Conservation (phyloP, 2,329 filamentous ascomycete genomes). For the Allantophomopsis cytisporea region DNA sequence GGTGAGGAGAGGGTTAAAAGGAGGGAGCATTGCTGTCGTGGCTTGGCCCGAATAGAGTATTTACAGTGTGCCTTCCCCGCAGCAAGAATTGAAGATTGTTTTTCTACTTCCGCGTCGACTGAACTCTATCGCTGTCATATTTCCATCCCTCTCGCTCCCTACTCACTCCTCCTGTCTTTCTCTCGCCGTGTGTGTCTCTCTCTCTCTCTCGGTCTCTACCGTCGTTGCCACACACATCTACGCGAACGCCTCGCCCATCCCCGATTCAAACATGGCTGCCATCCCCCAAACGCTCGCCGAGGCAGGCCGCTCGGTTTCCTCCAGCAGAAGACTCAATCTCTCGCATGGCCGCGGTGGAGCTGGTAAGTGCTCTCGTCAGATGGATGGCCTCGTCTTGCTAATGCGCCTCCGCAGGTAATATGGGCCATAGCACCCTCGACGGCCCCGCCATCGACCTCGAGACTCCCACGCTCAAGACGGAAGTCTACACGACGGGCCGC, state of each 20-base stretch:
- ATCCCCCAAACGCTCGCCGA: conserved; percentile 7
- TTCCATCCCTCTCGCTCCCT: background rate
- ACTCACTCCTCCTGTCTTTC: background rate
- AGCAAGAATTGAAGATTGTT: too few relatives aligned
- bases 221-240: background rate
- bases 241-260: background rate
- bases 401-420: conserved; percentile 37
- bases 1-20: too few relatives aligned
- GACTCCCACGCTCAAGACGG: conserved; percentile 71
- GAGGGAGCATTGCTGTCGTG: too few relatives aligned
- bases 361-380: conserved; percentile 24
- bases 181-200: background rate
- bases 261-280: conserved; percentile 9
- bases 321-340: conserved; percentile 7
- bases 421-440: conserved; percentile 35
- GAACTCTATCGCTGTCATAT: background rate
- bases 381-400: too few relatives aligned
- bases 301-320: conserved; percentile 7
- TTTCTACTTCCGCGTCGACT: too few relatives aligned
- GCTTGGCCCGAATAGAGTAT: too few relatives aligned
- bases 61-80: too few relatives aligned
- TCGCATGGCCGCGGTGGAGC: conserved; percentile 71
- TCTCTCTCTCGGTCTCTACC: background rate
- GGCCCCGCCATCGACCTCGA: conserved; percentile 51
- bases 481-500: conserved; percentile 80